phyloP scores from a whole-genome alignment of 208 protist genomes.

The Trypanosoma lewisi region DNA sequence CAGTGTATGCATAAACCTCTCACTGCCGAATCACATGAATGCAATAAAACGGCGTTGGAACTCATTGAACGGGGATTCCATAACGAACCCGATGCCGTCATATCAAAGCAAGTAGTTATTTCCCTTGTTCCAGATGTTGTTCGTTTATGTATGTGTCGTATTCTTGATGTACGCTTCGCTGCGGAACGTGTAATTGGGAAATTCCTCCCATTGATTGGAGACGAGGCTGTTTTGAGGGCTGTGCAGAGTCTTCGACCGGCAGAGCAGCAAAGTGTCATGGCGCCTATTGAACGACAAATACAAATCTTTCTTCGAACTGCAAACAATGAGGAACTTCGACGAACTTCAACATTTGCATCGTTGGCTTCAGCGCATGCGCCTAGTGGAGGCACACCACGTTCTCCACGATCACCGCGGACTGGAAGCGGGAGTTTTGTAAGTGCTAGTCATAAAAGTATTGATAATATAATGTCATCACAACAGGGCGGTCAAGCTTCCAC shows the following conservation, averaged over 20 bases:
- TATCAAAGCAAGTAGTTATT: constrained; percentile 44
- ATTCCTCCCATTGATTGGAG: constrained; percentile 59
- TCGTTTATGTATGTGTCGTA: constrained; percentile 74
- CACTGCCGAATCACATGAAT: constrained; percentile 67
- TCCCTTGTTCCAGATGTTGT: constrained; percentile 62
- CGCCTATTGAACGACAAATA: constrained; percentile 71
- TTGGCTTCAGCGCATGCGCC: background rate
- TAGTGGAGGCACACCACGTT: constrained; percentile 5
- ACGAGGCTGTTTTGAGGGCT: constrained; percentile 51
- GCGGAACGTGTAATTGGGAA: constrained; percentile 76
- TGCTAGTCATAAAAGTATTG: constrained; percentile 13
- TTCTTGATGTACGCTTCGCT: constrained; percentile 70
- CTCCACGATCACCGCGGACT: background rate
- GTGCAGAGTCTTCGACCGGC: constrained; percentile 70
- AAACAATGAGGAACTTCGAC: constrained; percentile 25
- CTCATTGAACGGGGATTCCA: constrained; percentile 72
- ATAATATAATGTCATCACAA: background rate
- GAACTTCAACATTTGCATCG: background rate
- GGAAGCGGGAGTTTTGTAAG: background rate
- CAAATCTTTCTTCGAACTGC: constrained; percentile 29
- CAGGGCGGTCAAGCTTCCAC: background rate
- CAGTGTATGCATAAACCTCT: constrained; percentile 70
- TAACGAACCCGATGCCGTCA: constrained; percentile 31
- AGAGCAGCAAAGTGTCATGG: constrained; percentile 73
- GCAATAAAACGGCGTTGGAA: constrained; percentile 72